Evolutionary conservation across 331 rosid species (phyloP).

Genomic region (Rhamnella rubrinervis): DNA sequence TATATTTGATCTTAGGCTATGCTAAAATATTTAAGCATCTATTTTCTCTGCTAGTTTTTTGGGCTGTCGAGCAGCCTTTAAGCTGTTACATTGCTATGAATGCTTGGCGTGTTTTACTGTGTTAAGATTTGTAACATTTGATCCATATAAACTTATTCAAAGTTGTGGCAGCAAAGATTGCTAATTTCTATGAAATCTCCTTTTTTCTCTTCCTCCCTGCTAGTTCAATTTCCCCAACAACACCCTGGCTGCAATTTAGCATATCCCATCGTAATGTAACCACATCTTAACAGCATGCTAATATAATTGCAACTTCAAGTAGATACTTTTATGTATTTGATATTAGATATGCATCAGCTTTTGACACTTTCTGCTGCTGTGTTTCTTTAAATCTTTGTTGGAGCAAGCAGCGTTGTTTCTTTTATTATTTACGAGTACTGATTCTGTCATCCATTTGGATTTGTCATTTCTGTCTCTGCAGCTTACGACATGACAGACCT

Average conservation of each 20-base stretch:
- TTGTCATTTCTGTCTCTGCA: constrained; percentile 35
- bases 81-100: background rate
- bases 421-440: background rate
- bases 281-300: background rate
- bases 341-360: background rate
- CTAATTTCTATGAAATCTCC: background rate
- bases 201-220: no score
- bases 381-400: background rate
- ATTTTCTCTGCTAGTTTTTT: no score
- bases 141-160: background rate
- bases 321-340: background rate
- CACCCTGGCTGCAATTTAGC: background rate
- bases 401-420: background rate
- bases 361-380: background rate
- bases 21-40: no score
- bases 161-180: background rate
- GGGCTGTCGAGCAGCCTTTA: background rate
- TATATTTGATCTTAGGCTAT: background rate
- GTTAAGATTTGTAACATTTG: background rate
- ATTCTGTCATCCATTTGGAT: constrained; percentile 2
- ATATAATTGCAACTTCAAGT: background rate
- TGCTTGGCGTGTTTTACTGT: background rate
- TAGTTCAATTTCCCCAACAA: background rate
- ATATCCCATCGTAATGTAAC: background rate
- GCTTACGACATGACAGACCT: constrained; percentile 91